Evolutionary conservation across 2,329 filamentous ascomycete species (phyloP).

Genomic region (Didymella pomorum): DNA sequence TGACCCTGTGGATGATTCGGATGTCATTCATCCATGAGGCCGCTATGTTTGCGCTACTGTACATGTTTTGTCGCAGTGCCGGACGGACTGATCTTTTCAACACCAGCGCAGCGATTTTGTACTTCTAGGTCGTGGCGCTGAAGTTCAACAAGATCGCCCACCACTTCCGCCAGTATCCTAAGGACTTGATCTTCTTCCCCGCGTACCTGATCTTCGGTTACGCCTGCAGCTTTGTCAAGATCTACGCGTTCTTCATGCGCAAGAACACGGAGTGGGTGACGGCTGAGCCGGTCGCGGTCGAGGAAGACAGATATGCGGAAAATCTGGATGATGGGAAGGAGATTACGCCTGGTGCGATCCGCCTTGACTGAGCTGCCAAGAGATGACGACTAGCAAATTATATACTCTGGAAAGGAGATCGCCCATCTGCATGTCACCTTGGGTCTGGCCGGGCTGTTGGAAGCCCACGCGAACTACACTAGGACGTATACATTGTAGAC

Average conservation of each 20-base stretch:
- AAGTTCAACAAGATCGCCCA: slow-evolving; percentile 1
- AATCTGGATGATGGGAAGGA: neutral
- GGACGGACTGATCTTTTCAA: neutral
- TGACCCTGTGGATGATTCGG: neutral
- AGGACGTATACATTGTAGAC: neutral
- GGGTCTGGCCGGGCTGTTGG: neutral
- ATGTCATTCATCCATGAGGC: neutral
- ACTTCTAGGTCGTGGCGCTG: neutral
- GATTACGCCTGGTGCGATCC: neutral
- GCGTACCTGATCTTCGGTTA: neutral
- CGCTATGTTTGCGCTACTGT: neutral
- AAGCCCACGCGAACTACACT: neutral
- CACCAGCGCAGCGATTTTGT: neutral
- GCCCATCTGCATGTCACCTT: neutral
- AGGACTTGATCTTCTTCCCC: neutral
- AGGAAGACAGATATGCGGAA: neutral
- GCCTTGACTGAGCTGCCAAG: neutral
- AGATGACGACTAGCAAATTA: neutral
- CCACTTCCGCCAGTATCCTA: neutral
- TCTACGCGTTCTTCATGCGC: neutral
- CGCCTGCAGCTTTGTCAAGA: slow-evolving; percentile 1
- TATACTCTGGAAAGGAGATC: neutral
- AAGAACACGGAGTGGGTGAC: neutral
- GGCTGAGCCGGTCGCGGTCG: neutral
- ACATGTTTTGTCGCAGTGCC: neutral